These are phyloP conservation scores for Pythium vanterpoolii DNA, from an alignment of 352 stramenopile genomes.

Conservation along the genomic window DNA sequence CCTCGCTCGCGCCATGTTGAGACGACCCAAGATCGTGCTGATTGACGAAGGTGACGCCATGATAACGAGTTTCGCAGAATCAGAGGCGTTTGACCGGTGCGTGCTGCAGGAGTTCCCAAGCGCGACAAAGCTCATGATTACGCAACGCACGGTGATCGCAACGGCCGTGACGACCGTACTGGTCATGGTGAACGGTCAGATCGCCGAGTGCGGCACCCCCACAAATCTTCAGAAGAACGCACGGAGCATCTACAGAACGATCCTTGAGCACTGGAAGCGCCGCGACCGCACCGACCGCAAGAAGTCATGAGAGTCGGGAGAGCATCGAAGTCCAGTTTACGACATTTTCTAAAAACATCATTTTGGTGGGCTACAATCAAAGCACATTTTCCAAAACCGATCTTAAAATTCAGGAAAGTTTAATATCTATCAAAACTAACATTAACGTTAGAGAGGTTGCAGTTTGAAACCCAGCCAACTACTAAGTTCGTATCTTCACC, in stretches of 20 bases:
- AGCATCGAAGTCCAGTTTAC: background rate
- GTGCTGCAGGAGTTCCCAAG: conserved; percentile 27
- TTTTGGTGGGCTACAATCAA: background rate
- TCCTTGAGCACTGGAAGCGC: conserved; percentile 54
- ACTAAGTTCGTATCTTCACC: conserved; percentile 10
- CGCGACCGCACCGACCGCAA: conserved; percentile 11
- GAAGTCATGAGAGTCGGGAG: conserved; percentile 14
- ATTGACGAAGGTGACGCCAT: conserved; percentile 18
- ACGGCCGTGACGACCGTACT: conserved; percentile 94
- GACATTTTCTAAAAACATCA: background rate
- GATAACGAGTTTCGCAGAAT: background rate
- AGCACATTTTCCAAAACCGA: background rate
- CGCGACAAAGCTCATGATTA: conserved; percentile 94
- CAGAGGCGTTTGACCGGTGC: conserved; percentile 27
- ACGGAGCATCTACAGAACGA: conserved; percentile 48
- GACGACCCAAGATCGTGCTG: conserved; percentile 58
- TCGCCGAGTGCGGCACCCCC: conserved; percentile 87
- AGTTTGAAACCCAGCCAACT: background rate
- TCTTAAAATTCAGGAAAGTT: background rate
- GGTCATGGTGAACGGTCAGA: conserved; percentile 92
- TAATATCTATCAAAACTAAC: too few species aligned
- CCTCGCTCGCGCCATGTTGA: conserved; percentile 89
- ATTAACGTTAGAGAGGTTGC: too few species aligned
- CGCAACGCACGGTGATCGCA: conserved; percentile 96
- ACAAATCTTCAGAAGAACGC: conserved; percentile 71